Evolutionary conservation across 78 protist genomes (phyloP), one percentile per base, ranked within the genome.

Genomic region (Emiliania huxleyi): DNA sequence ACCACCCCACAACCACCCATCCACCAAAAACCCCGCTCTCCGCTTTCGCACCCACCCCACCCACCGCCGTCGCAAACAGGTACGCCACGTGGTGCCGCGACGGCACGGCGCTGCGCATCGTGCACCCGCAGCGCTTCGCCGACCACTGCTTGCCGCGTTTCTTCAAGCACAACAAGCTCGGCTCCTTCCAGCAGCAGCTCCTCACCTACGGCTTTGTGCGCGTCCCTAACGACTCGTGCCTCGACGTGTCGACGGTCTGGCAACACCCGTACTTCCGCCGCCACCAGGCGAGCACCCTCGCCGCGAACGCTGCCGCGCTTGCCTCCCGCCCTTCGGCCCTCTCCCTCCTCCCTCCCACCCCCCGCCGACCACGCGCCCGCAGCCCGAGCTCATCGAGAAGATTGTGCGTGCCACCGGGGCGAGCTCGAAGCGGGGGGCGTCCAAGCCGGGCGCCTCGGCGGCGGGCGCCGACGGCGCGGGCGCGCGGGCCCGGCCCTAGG

Each of bases 131-230:
- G 15, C 2, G 11, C 19, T 77, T 77, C 23, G 85, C 85, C 48
- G 85, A 77, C 33, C 22, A 11, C 48, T 3, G 2, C 26, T 38
- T 81, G 35, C 89, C 89, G 56, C 52, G 40, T 56, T 81, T 42
- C 38, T 81, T 81, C 89, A 81, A 81, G 89, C 89, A 81, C 89
- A 81, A 81, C 38, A 43, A 44, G 89, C 89, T 81, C 25, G 56
- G 56, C 35, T 81, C 89, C 2, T 81, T 81, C 38, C 38, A 26
- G 56, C 89, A 81, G 56, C 89, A 81, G 37, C 55, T 81, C 44
- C 56, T 33, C 89, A 81, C 89, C 8, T 81, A 81, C 55, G 56
- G 89, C 56, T 81, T 81, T 38, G 5, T 0, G 48, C 89, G 89
- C 25, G 5, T 43, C 6, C 38, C 56, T 4, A 43, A 81, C 23